phyloP scores from a whole-genome alignment of 2,329 filamentous ascomycete genomes.

The Cadophora luteo-olivacea region DNA sequence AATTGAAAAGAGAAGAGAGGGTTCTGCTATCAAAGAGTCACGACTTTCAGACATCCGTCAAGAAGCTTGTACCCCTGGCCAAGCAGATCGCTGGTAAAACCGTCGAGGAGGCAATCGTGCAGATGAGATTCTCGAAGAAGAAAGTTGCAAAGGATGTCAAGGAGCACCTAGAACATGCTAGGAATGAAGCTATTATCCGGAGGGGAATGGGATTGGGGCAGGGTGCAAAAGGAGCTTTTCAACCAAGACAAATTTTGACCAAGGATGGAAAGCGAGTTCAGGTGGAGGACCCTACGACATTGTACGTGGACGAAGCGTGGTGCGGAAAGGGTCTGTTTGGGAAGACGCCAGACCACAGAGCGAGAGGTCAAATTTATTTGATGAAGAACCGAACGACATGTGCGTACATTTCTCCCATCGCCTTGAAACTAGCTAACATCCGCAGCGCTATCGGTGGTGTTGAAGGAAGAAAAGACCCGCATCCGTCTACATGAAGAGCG shows the following conservation, averaged over 20 bases:
- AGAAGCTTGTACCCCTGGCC: slow-evolving; percentile 88
- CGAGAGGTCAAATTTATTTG: slow-evolving; percentile 72
- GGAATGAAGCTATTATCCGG: slow-evolving; percentile 79
- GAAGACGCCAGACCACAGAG: slow-evolving; percentile 71
- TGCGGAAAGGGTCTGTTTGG: slow-evolving; percentile 75
- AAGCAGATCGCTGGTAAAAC: slow-evolving; percentile 91
- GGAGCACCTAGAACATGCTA: slow-evolving; percentile 80
- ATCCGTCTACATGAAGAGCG: slow-evolving; percentile 82
- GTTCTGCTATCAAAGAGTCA: slow-evolving; percentile 66
- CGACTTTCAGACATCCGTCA: slow-evolving; percentile 81
- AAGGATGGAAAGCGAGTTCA: slow-evolving; percentile 77
- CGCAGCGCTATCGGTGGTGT: slow-evolving; percentile 74
- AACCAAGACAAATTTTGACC: slow-evolving; percentile 67
- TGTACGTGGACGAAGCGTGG: slow-evolving; percentile 95
- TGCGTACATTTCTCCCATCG: slow-evolving; percentile 54
- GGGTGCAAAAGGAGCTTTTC: slow-evolving; percentile 42
- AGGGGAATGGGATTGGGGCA: slow-evolving; percentile 81
- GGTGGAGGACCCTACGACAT: slow-evolving; percentile 75
- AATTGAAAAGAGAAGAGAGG: slow-evolving; percentile 70
- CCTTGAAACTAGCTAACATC: background rate
- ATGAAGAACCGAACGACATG: slow-evolving; percentile 77
- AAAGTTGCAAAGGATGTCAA: slow-evolving; percentile 83
- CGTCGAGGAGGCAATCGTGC: slow-evolving; percentile 89
- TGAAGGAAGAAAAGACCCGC: slow-evolving; percentile 94
- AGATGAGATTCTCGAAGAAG: slow-evolving; percentile 97